Conservation (phyloP, 345 rosid genomes). For the Pistacia vera region DNA sequence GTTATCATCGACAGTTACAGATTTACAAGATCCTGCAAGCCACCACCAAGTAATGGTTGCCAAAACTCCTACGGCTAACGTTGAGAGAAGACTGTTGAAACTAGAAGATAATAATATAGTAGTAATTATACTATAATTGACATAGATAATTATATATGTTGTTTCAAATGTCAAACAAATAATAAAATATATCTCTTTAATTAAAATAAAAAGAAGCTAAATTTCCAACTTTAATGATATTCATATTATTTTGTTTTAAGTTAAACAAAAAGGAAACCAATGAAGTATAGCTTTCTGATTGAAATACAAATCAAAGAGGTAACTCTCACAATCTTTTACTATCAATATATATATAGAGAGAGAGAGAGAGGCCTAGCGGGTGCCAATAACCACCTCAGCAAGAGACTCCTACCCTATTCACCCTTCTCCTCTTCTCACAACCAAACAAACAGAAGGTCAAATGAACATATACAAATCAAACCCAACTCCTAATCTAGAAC, state of each 20-base stretch:
- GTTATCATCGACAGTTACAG: no score
- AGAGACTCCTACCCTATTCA: conserved; percentile 25
- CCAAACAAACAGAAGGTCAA: background rate
- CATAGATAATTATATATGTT: no score
- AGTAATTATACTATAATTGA: no score
- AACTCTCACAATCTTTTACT: conserved; percentile 3
- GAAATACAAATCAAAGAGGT: background rate
- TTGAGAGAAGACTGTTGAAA: no score
- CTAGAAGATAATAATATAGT: no score
- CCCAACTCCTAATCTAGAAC: conserved; percentile 32
- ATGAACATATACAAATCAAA: conserved; percentile 17
- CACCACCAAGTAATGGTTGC: no score
- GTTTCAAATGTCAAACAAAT: no score
- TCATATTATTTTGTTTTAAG: background rate
- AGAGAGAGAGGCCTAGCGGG: conserved; percentile 59
- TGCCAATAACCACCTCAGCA: conserved; percentile 77
- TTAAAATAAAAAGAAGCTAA: no score
- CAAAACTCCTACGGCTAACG: no score
- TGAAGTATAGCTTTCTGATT: background rate
- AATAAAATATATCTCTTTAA: no score
- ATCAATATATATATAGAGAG: background rate
- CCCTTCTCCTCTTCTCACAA: conserved; percentile 15
- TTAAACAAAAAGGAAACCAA: background rate
- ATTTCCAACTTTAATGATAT: no score
- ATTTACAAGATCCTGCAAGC: no score